phyloP scores from a whole-genome alignment of 2,329 filamentous ascomycete genomes.

The Colletotrichum godetiae region DNA sequence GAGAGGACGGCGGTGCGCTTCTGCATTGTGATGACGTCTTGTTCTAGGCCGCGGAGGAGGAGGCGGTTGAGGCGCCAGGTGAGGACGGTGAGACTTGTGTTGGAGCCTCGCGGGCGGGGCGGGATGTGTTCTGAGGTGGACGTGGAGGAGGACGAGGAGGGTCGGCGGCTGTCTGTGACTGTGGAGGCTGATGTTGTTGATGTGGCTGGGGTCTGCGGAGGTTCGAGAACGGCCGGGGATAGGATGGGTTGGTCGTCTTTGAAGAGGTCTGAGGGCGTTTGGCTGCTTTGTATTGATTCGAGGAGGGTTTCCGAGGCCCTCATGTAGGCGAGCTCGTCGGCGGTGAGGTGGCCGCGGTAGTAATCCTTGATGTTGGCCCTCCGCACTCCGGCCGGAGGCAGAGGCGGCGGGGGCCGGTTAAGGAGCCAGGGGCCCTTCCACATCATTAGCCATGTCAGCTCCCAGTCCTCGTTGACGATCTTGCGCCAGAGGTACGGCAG shows the following conservation, averaged over 20 bases:
- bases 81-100: slow-evolving; percentile 54
- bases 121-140: slow-evolving; percentile 41
- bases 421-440: slow-evolving; percentile 60
- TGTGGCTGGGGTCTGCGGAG: slow-evolving; percentile 24
- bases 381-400: slow-evolving; percentile 49
- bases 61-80: slow-evolving; percentile 53
- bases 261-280: slow-evolving; percentile 40
- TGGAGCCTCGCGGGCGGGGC: slow-evolving; percentile 48
- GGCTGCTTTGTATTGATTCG: slow-evolving; percentile 44
- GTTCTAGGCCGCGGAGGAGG: slow-evolving; percentile 58
- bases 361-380: slow-evolving; percentile 60
- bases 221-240: slow-evolving; percentile 43
- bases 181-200: background rate
- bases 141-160: background rate
- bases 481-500: slow-evolving; percentile 64
- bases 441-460: slow-evolving; percentile 59
- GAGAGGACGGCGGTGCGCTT: slow-evolving; percentile 59
- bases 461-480: slow-evolving; percentile 63
- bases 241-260: slow-evolving; percentile 45
- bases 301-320: slow-evolving; percentile 48
- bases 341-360: slow-evolving; percentile 60
- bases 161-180: background rate
- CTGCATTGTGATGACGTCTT: slow-evolving; percentile 60
- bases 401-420: slow-evolving; percentile 48
- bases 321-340: slow-evolving; percentile 54